phyloP scores from a whole-genome alignment of 805 yeast genomes.

The Metschnikowia lachancei region DNA sequence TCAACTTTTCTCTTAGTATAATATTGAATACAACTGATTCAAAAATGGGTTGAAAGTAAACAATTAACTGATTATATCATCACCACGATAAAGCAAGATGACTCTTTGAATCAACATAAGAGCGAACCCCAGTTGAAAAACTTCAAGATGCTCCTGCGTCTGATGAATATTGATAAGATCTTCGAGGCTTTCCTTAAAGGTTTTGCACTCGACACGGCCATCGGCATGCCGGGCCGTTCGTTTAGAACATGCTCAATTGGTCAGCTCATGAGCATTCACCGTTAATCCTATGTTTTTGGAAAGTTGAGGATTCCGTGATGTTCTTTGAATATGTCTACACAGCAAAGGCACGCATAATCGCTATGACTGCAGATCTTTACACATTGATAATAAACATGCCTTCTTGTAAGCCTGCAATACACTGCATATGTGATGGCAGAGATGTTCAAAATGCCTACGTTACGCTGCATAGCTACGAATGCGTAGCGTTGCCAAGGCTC shows the following conservation, averaged over 20 bases:
- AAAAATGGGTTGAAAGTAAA: conserved; percentile 67
- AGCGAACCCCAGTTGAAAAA: conserved; percentile 27
- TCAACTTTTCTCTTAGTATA: no score
- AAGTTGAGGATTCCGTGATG: conserved; percentile 77
- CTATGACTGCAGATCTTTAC: no score
- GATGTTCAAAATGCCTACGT: no score
- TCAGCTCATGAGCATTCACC: conserved; percentile 84
- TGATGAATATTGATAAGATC: conserved; percentile 54
- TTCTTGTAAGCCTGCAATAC: no score
- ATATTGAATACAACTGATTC: conserved; percentile 78
- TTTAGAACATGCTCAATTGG: conserved; percentile 83
- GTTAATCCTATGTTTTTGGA: conserved; percentile 86
- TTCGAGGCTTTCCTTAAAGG: conserved; percentile 82
- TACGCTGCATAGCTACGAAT: no score
- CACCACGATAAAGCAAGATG: conserved; percentile 44
- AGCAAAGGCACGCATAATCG: no score
- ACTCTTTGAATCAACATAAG: conserved; percentile 25
- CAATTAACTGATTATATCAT: conserved; percentile 74
- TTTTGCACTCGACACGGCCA: conserved; percentile 82
- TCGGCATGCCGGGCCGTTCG: conserved; percentile 92
- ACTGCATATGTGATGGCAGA: no score
- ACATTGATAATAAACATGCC: no score
- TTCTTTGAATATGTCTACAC: conserved; percentile 93
- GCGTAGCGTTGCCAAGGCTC: no score
- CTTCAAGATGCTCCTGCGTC: conserved; percentile 20